Conservation (phyloP, 169 alveolate genomes). For the Cryptosporidium sp. region DNA sequence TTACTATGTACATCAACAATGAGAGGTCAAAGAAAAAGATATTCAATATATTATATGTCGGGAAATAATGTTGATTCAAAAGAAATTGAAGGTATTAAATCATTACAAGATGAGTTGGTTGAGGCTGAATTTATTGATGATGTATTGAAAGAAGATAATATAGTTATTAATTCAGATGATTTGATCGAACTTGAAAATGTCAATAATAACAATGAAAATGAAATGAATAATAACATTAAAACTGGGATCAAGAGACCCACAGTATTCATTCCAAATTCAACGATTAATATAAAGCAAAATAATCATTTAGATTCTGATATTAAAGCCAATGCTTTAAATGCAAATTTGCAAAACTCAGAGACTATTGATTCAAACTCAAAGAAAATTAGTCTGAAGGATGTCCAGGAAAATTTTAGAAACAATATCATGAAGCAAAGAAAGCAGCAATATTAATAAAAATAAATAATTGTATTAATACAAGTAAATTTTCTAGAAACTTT, state of each 20-base stretch:
- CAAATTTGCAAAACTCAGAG: background rate
- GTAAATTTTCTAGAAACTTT: background rate
- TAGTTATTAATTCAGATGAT: background rate
- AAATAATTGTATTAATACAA: background rate
- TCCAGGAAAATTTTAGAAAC: constrained; percentile 55
- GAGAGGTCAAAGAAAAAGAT: constrained; percentile 52
- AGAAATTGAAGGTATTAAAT: background rate
- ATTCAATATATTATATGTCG: constrained; percentile 35
- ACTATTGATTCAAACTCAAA: background rate
- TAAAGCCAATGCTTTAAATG: background rate
- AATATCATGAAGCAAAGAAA: constrained; percentile 51
- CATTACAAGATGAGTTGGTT: constrained; percentile 74
- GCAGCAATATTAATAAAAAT: background rate
- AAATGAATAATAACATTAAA: background rate
- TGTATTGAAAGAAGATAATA: background rate
- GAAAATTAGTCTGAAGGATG: constrained; percentile 40
- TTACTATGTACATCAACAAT: constrained; percentile 61
- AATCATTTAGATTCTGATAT: background rate
- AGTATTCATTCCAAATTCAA: constrained; percentile 41
- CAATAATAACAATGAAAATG: background rate
- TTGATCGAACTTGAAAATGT: background rate
- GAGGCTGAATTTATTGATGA: constrained; percentile 74
- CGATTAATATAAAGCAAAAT: background rate
- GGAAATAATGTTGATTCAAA: background rate
- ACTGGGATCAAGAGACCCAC: constrained; percentile 68